Base-by-base conservation (phyloP, 495 filamentous ascomycete genomes). In the Alectoria sarmentosa region DNA sequence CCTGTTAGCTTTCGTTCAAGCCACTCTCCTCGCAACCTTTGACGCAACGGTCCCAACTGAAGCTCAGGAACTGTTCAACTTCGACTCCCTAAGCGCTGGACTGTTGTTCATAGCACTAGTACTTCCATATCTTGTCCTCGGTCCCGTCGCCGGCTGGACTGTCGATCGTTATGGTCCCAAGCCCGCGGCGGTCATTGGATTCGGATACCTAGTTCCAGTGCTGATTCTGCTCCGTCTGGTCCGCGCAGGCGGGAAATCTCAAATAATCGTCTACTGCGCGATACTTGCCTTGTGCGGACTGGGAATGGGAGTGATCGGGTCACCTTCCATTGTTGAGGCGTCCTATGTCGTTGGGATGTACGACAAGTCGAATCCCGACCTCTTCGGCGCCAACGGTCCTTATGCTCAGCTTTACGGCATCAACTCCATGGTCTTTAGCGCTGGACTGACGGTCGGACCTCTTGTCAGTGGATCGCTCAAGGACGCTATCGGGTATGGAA, bases 371-470 rank as follows among this genome's bases (percentile, higher is more conserved):
- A 78, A 84, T 58, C 74, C 75, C 8, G 74, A 73, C 0, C 73
- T 76, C 39, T 81, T 80, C 57, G 76, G 76, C 15, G 70, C 70
- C 3, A 72, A 78, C 28, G 82, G 81, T 2, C 83, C 83, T 14
- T 84, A 84, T 67, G 83, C 80, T 32, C 81, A 84, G 66, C 71
- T 86, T 0, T 85, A 83, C 69, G 82, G 80, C n/a, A 69, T 83
- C 58, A 82, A 83, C 62, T 78, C 76, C 17, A 77, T 82, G 72
- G 72, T 82, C 10, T 84, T 83, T 69, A 78, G 76, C 64, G 63
- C 69, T 3, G 83, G 83, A 23, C 69, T 85, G 42, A 81, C 81
- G 1, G 49, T 83, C 5, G 83, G 83, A 0, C 83, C 83, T 21
- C 39, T 84, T 28, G 56, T 80, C 6, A 75, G 75, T 4, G 83